Evolutionary conservation across 768 basidiomycete species (phyloP).

Genomic region (Rhodotorula toruloides): DNA sequence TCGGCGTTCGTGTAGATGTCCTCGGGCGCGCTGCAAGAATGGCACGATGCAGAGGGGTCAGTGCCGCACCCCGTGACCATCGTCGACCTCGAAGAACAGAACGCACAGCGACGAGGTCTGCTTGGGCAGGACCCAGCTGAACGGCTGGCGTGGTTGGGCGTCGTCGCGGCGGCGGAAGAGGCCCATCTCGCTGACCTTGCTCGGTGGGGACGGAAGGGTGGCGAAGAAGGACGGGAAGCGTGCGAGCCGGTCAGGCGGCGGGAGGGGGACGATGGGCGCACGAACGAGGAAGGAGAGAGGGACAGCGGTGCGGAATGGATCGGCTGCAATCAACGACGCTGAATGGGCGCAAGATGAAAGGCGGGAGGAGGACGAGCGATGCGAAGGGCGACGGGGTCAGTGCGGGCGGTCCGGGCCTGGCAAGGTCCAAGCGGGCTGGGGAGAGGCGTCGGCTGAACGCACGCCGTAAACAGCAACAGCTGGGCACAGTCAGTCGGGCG

Average conservation of each 20-base stretch:
- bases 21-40: constrained; percentile 17
- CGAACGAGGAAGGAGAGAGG: neutral
- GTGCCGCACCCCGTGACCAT: no score
- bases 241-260: neutral
- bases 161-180: neutral
- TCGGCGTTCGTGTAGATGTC: constrained; percentile 36
- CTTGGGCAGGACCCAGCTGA: constrained; percentile 9
- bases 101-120: constrained; percentile 29
- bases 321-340: neutral
- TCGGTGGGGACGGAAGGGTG: neutral
- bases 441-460: no score
- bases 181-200: neutral
- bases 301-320: neutral
- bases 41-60: no score
- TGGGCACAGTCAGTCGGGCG: no score
- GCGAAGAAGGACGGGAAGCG: neutral
- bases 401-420: no score
- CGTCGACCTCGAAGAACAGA: no score
- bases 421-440: no score
- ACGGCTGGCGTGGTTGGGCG: neutral
- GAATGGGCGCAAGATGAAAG: neutral
- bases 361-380: neutral
- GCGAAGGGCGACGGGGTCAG: no score
- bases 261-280: neutral
- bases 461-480: no score